Evolutionary conservation across 768 basidiomycete species (phyloP), one percentile per base, ranked within the genome.

Genomic region (Termitomyces sp.): DNA sequence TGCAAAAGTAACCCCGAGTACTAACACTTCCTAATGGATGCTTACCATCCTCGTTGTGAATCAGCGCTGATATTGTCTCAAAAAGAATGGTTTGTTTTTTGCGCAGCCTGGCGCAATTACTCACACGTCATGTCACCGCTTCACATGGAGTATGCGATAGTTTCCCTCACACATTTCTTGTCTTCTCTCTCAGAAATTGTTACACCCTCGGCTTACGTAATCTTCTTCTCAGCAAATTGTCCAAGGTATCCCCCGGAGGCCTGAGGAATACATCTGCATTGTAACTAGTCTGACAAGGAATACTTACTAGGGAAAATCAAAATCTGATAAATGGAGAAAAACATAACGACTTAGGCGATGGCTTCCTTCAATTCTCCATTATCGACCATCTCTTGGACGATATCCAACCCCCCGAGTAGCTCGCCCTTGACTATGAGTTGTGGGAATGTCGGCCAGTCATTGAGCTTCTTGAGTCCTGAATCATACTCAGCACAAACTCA

Each of bases 351-450:
- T 59, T 55, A 64, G 20, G 58, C 65, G 39, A 77, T 49, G 18
- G 71, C 56, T 49, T 89, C 84, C 53, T 76, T 69, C 57, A 95
- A 81, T 72, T 97, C 94, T 22, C 88, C 92, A 58, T 67, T 86
- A 32, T 87, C 82, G 14, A 81, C 82, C 90, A 95, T 90, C 74
- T 98, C 96, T 69, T 85, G 82, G 24, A 95, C 82, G 52, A 98
- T 87, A 68, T 99, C 96, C 52, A 98, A 72, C 4, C 96, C 96
- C n/a, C 96, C 96, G 16, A 97, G 86, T 18, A 99, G 79, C 69
- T 98, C 93, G 22, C 97, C 95, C 3, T 91, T 84, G 51, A 94
- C 77, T 61, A 94, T 88, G 22, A 96, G 76, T 67, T 93, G 91
- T 3, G 91, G 90, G 75, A 82, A 92, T 4, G 90, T 96, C 0